These are phyloP conservation scores for Anacardium occidentale DNA, from an alignment of 345 rosid species.

Conservation along the genomic window DNA sequence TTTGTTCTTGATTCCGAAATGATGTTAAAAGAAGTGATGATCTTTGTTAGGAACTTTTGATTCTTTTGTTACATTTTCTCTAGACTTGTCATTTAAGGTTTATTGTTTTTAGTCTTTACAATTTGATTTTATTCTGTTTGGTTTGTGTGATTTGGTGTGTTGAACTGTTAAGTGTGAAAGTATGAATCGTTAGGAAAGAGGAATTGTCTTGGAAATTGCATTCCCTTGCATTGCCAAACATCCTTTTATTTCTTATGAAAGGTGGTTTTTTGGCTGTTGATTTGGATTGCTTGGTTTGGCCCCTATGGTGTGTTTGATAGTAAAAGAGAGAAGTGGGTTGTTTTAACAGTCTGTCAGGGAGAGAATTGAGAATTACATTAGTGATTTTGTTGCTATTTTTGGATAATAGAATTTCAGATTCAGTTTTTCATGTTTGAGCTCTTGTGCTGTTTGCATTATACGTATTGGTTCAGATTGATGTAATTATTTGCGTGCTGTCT, in stretches of 20 bases:
- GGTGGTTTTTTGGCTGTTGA: not conserved
- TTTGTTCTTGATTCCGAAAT: not conserved
- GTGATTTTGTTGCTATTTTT: not conserved
- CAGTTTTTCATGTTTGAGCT: not conserved
- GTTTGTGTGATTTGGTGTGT: not conserved
- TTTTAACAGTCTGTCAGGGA: not conserved
- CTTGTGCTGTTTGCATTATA: not conserved
- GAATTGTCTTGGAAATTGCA: conserved; percentile 4
- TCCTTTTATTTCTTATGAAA: not conserved
- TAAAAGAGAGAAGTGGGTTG: not conserved
- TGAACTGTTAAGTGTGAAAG: not conserved
- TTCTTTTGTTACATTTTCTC: not conserved
- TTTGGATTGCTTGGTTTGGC: not conserved
- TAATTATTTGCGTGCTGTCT: conserved; percentile 3
- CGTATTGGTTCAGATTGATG: conserved; percentile 6
- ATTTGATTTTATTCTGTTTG: not conserved
- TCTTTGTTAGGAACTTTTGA: not conserved
- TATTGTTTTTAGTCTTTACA: not conserved
- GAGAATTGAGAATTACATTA: not conserved
- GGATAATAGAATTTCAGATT: not conserved
- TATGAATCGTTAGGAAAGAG: too few species aligned
- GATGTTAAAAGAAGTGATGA: not conserved
- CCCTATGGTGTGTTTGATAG: not conserved
- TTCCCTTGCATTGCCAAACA: not conserved
- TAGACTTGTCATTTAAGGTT: not conserved